These are phyloP conservation scores for Candida nonsorbophila DNA, from an alignment of 805 yeast species.

Conservation along the genomic window DNA sequence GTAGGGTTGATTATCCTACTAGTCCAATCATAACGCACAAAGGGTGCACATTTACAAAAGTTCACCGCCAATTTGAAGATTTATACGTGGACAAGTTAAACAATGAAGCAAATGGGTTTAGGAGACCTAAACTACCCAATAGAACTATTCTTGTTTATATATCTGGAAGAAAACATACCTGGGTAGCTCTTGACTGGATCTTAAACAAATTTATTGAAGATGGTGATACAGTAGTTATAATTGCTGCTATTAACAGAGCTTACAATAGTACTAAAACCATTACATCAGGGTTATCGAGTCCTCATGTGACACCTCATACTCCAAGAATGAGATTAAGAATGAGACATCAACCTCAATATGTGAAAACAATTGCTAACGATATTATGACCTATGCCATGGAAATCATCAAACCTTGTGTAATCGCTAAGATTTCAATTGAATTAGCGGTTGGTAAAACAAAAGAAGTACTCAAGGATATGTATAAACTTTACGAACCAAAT, in stretches of 20 bases:
- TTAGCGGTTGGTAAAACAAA: slow-evolving; percentile 55
- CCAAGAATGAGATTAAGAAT: slow-evolving; percentile 28
- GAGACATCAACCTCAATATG: slow-evolving; percentile 43
- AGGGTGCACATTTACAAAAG: slow-evolving; percentile 40
- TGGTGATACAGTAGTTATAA: slow-evolving; percentile 64
- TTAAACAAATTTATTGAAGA: slow-evolving; percentile 48
- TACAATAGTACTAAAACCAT: slow-evolving; percentile 4
- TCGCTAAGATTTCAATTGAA: slow-evolving; percentile 54
- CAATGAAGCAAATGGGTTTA: slow-evolving; percentile 8
- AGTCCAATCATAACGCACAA: slow-evolving; percentile 34
- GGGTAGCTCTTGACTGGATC: slow-evolving; percentile 79
- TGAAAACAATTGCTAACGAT: slow-evolving; percentile 40
- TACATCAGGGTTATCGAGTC: too few species aligned
- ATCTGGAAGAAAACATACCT: slow-evolving; percentile 69
- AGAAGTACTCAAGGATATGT: slow-evolving; percentile 53
- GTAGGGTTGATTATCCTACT: slow-evolving; percentile 28
- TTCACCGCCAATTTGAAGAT: slow-evolving; percentile 43
- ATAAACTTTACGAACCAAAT: slow-evolving; percentile 57
- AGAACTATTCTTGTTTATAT: slow-evolving; percentile 60
- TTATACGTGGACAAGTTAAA: slow-evolving; percentile 36
- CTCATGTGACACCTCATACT: slow-evolving; percentile 14
- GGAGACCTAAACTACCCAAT: slow-evolving; percentile 40
- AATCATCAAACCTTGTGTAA: slow-evolving; percentile 39
- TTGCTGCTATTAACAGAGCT: slow-evolving; percentile 40
- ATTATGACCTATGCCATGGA: slow-evolving; percentile 49